Evolutionary conservation across 2,329 filamentous ascomycete genomes (phyloP).

Genomic region (Talaromyces atroroseus): DNA sequence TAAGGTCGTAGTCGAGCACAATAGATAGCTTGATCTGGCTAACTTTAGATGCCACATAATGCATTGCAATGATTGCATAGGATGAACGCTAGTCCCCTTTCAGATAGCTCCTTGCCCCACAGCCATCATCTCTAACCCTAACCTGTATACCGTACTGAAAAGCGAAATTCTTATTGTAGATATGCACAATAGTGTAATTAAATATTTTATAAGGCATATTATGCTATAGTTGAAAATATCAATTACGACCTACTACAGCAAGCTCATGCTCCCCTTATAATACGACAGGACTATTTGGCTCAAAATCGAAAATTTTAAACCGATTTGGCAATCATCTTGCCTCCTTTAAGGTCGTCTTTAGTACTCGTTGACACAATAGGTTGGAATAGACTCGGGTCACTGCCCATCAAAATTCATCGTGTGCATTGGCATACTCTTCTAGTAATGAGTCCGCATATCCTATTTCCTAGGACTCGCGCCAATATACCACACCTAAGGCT

Average conservation of each 20-base stretch:
- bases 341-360: conserved; percentile 19
- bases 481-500: conserved; percentile 23
- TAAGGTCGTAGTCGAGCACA: neutral
- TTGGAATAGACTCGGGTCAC: conserved; percentile 42
- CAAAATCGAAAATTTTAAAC: conserved; percentile 20
- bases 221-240: too few relatives aligned
- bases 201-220: too few relatives aligned
- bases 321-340: neutral
- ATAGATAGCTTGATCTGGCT: too few relatives aligned
- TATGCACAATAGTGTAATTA: too few relatives aligned
- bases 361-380: conserved; percentile 40
- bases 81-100: too few relatives aligned
- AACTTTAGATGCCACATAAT: neutral
- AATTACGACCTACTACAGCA: neutral
- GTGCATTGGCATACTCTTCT: conserved; percentile 37
- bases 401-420: conserved; percentile 35
- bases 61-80: neutral
- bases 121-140: too few relatives aligned
- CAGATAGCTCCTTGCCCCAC: too few relatives aligned
- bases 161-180: too few relatives aligned
- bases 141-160: too few relatives aligned
- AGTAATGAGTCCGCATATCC: conserved; percentile 37
- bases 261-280: neutral
- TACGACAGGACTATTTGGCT: conserved; percentile 14
- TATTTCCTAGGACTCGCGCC: conserved; percentile 26